Conservation (phyloP, 2,329 filamentous ascomycete genomes). For the Lachnellula hyalina region DNA sequence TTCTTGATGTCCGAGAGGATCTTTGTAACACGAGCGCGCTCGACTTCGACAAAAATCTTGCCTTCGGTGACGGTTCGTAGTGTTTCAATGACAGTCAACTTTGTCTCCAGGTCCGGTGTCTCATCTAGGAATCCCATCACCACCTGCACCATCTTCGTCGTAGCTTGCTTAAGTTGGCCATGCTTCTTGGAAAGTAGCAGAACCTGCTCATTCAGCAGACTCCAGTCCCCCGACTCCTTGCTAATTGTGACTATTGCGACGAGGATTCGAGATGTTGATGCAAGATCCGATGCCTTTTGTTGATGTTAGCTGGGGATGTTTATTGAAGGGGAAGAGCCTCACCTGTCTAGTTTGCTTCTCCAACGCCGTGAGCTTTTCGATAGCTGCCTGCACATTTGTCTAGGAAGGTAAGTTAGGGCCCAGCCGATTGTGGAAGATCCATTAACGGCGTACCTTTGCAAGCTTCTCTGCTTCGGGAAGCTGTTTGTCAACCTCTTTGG, state of each 20-base stretch:
- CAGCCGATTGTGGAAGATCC: neutral
- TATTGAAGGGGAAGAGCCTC: constrained; percentile 23
- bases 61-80: constrained; percentile 94
- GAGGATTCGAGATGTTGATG: constrained; percentile 86
- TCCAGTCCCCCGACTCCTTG: constrained; percentile 91
- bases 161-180: constrained; percentile 98
- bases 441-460: constrained; percentile 59
- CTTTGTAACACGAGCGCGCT: constrained; percentile 89
- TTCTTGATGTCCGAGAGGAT: constrained; percentile 98
- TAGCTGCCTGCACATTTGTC: constrained; percentile 76
- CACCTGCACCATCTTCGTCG: constrained; percentile 97
- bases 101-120: constrained; percentile 78
- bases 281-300: constrained; percentile 83
- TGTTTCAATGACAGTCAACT: constrained; percentile 91
- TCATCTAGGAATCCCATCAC: constrained; percentile 89
- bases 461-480: constrained; percentile 87
- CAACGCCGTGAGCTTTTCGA: constrained; percentile 86
- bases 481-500: constrained; percentile 89
- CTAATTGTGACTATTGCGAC: constrained; percentile 88
- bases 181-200: constrained; percentile 97
- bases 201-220: constrained; percentile 92
- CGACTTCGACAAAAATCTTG: constrained; percentile 99
- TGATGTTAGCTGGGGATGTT: constrained; percentile 25
- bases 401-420: constrained; percentile 32
- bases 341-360: constrained; percentile 99